Evolutionary conservation across 805 yeast genomes (phyloP).

Genomic region (Ogataea kodamae): DNA sequence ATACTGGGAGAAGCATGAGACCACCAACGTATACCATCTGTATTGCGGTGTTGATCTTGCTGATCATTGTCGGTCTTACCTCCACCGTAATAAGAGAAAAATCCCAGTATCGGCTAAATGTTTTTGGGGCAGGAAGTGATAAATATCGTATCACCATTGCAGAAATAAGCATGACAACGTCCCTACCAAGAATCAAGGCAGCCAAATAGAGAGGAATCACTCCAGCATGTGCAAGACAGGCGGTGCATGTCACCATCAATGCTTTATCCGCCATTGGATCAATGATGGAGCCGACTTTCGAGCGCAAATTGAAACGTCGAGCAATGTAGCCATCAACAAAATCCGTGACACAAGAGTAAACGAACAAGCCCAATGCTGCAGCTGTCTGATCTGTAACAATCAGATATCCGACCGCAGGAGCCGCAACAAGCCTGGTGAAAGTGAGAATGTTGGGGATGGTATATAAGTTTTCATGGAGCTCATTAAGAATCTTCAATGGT

Average conservation of each 20-base stretch:
- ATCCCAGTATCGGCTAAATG: slow-evolving; percentile 71
- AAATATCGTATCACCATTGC: slow-evolving; percentile 70
- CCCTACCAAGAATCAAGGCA: slow-evolving; percentile 76
- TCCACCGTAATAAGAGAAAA: slow-evolving; percentile 77
- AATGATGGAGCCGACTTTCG: slow-evolving; percentile 83
- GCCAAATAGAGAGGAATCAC: slow-evolving; percentile 72
- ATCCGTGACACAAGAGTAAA: slow-evolving; percentile 87
- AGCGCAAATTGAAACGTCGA: slow-evolving; percentile 66
- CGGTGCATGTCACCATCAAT: slow-evolving; percentile 81
- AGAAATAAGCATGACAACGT: slow-evolving; percentile 63
- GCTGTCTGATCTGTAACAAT: slow-evolving; percentile 60
- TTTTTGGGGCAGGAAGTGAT: slow-evolving; percentile 73
- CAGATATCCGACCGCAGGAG: slow-evolving; percentile 83
- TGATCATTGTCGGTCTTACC: slow-evolving; percentile 81
- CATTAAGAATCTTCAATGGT: slow-evolving; percentile 27
- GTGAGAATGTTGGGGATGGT: slow-evolving; percentile 89
- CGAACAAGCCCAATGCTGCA: slow-evolving; percentile 68
- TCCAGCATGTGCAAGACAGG: slow-evolving; percentile 64
- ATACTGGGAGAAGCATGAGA: slow-evolving; percentile 50
- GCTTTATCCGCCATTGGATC: slow-evolving; percentile 96
- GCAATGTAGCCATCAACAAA: slow-evolving; percentile 92
- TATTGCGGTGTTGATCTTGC: slow-evolving; percentile 84
- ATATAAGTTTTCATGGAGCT: slow-evolving; percentile 57
- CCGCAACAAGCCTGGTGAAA: slow-evolving; percentile 67
- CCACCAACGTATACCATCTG: slow-evolving; percentile 87